These are phyloP conservation scores for Phytophthora colocasiae DNA, from an alignment of 352 stramenopile species.

Conservation along the genomic window DNA sequence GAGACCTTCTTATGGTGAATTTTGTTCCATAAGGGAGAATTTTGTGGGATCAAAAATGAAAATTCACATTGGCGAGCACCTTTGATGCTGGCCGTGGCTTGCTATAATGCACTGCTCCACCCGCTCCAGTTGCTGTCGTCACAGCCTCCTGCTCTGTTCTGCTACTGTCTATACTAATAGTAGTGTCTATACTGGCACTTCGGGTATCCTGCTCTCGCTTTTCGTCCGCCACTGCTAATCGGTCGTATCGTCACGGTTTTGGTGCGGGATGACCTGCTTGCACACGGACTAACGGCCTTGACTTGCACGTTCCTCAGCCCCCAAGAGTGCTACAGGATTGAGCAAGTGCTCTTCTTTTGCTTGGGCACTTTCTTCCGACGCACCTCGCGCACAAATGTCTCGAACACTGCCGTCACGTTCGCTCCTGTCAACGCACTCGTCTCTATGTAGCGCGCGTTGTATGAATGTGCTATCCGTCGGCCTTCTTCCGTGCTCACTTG, in stretches of 20 bases:
- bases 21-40: too few species aligned
- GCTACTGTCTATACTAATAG: conserved; percentile 50
- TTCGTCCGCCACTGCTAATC: conserved; percentile 10
- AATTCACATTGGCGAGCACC: conserved; percentile 35
- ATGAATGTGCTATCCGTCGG: conserved; percentile 83
- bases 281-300: not conserved
- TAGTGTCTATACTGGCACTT: conserved; percentile 41
- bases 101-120: conserved; percentile 20
- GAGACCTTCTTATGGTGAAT: too few species aligned
- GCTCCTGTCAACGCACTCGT: conserved; percentile 86
- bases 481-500: conserved; percentile 89
- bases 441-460: conserved; percentile 90
- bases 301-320: conserved; percentile 3
- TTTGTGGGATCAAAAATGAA: conserved; percentile 31
- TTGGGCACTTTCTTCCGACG: conserved; percentile 83
- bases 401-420: conserved; percentile 89
- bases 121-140: conserved; percentile 22
- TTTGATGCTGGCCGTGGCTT: conserved; percentile 11
- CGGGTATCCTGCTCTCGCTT: conserved; percentile 16
- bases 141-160: conserved; percentile 16
- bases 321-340: conserved; percentile 60
- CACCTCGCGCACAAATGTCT: conserved; percentile 88
- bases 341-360: conserved; percentile 75
- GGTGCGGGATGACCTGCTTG: not conserved
- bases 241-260: not conserved